These are phyloP conservation scores for Microbotryum silenes-acaulis DNA, from an alignment of 1,284 basidiomycete species.

Conservation along the genomic window DNA sequence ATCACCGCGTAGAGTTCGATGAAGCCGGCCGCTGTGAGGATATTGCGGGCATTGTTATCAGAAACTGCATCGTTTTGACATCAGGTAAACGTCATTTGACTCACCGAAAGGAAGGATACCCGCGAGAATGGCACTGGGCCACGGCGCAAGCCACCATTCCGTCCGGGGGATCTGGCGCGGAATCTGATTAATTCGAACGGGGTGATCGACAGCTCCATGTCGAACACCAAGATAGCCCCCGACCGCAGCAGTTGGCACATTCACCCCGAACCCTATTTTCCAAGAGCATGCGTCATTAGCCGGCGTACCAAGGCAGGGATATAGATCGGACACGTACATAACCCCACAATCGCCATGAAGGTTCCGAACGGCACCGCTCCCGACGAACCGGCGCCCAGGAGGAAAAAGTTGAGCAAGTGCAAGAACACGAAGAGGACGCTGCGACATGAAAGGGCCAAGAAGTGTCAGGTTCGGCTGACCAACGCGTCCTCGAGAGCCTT, in stretches of 20 bases:
- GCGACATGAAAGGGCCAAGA: slow-evolving; percentile 4
- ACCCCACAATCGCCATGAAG: slow-evolving; percentile 72
- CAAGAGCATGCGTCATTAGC: no score
- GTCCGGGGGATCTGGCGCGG: slow-evolving; percentile 49
- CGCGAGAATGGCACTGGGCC: slow-evolving; percentile 70
- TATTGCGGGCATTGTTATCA: no score
- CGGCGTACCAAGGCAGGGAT: neutral
- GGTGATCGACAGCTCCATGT: slow-evolving; percentile 53
- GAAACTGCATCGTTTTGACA: no score
- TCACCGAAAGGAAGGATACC: slow-evolving; percentile 86
- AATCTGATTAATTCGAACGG: slow-evolving; percentile 84
- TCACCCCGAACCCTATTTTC: no score
- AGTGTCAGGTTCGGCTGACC: neutral
- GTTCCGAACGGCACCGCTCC: slow-evolving; percentile 97
- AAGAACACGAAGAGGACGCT: slow-evolving; percentile 72
- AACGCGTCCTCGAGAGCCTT: neutral
- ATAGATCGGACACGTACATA: slow-evolving; percentile 46
- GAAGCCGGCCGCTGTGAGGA: slow-evolving; percentile 68
- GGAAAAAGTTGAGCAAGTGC: slow-evolving; percentile 77
- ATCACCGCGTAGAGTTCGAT: slow-evolving; percentile 93
- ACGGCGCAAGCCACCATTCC: slow-evolving; percentile 40
- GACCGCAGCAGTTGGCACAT: no score
- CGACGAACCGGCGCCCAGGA: slow-evolving; percentile 76
- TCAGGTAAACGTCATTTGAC: slow-evolving; percentile 18
- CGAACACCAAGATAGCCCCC: no score